Evolutionary conservation across 768 basidiomycete genomes (phyloP).

Genomic region (Pleurotus citrinopileatus): DNA sequence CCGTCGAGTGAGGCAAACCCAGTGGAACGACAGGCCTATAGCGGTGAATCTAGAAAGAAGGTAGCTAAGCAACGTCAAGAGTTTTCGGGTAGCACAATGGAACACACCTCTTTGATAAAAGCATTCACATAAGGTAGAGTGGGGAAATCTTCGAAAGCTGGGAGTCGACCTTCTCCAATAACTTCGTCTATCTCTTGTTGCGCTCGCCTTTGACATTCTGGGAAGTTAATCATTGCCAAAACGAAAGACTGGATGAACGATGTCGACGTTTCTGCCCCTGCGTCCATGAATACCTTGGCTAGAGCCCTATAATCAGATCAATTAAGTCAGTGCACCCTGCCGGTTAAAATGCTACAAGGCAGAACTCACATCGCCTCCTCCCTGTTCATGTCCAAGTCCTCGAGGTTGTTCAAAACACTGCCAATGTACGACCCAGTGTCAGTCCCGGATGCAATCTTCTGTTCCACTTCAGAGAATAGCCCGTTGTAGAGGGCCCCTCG

Average conservation of each 20-base stretch:
- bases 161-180: constrained; percentile 31
- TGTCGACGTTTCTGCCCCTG: constrained; percentile 3
- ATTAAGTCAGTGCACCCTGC: neutral
- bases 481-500: constrained; percentile 9
- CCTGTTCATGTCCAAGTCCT: constrained; percentile 11
- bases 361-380: constrained; percentile 12
- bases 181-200: constrained; percentile 41
- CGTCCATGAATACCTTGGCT: constrained; percentile 3
- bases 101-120: constrained; percentile 28
- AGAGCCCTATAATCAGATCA: neutral
- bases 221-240: constrained; percentile 36
- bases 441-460: constrained; percentile 16
- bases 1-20: constrained; percentile 16
- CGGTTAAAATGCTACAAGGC: neutral
- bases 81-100: too few relatives aligned
- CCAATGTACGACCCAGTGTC: constrained; percentile 24
- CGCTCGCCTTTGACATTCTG: constrained; percentile 30
- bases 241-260: constrained; percentile 27
- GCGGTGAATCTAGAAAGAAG: constrained; percentile 15
- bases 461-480: constrained; percentile 6
- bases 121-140: constrained; percentile 34
- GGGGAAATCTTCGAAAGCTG: constrained; percentile 26
- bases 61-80: too few relatives aligned
- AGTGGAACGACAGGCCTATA: constrained; percentile 19
- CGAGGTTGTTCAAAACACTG: constrained; percentile 12